Evolutionary conservation across 106 monocot genomes (phyloP).

Genomic region (Apostasia ramifera): DNA sequence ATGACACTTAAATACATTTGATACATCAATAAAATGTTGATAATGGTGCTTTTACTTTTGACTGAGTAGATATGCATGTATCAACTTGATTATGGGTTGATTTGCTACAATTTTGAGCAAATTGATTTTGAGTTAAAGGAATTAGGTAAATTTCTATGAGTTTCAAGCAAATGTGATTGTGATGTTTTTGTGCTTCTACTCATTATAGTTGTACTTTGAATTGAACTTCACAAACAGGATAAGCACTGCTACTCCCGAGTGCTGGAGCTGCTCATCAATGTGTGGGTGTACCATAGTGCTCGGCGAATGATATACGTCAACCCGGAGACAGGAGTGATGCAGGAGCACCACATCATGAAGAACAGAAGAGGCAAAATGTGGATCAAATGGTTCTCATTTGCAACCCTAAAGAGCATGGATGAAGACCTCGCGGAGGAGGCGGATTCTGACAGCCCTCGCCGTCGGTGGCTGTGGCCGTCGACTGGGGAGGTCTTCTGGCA

Average conservation of each 20-base stretch:
- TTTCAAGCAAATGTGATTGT: too few species aligned
- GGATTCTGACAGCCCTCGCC: slow-evolving; percentile 39
- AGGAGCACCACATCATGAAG: slow-evolving; percentile 65
- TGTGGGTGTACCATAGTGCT: slow-evolving; percentile 95
- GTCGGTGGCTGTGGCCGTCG: slow-evolving; percentile 75
- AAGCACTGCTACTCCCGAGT: slow-evolving; percentile 83
- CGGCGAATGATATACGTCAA: slow-evolving; percentile 78
- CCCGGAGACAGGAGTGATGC: slow-evolving; percentile 75
- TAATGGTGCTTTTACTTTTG: too few species aligned
- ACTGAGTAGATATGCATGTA: too few species aligned
- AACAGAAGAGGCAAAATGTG: slow-evolving; percentile 66
- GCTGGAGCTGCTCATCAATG: slow-evolving; percentile 80
- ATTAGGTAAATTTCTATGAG: too few species aligned
- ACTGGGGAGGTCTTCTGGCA: slow-evolving; percentile 97
- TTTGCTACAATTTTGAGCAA: too few species aligned
- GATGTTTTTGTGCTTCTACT: too few species aligned
- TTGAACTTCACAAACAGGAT: slow-evolving; percentile 38
- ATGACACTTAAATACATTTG: too few species aligned
- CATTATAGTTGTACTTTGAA: too few species aligned
- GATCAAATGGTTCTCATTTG: slow-evolving; percentile 77
- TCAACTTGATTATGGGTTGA: too few species aligned
- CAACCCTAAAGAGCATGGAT: slow-evolving; percentile 85
- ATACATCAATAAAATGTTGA: too few species aligned
- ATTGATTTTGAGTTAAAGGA: too few species aligned
- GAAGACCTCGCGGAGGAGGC: slow-evolving; percentile 89